Percentiles rank a stretch among this genome's conserved stretches.
phyloP scores from a whole-genome alignment of 2,329 filamentous ascomycete genomes.

The Stagonosporopsis rhizophila region DNA sequence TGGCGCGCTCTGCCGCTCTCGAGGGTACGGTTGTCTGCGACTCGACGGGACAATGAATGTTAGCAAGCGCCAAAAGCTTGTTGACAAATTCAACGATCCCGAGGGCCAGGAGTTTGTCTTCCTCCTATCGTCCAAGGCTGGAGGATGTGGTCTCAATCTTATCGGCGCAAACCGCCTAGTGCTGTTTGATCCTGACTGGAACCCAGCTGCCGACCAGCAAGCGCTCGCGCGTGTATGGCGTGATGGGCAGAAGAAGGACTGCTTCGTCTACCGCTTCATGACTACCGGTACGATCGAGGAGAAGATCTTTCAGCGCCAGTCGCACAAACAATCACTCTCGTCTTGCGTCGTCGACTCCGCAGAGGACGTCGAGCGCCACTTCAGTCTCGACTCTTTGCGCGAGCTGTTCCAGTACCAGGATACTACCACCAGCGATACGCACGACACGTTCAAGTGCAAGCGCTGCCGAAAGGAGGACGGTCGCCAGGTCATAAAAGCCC shows the following conservation, averaged over 20 bases:
- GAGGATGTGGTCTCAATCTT: conserved; percentile 93
- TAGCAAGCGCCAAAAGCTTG: conserved; percentile 94
- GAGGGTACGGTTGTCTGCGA: conserved; percentile 83
- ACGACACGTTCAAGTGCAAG: conserved; percentile 99
- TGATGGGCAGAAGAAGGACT: conserved; percentile 98
- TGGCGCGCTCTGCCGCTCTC: conserved; percentile 84
- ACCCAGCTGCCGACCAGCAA: conserved; percentile 96
- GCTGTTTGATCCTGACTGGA: conserved; percentile 94
- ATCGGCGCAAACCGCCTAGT: conserved; percentile 95
- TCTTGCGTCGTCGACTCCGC: conserved; percentile 96
- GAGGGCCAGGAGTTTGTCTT: conserved; percentile 91
- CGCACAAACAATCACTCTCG: conserved; percentile 95
- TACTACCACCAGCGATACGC: conserved; percentile 87
- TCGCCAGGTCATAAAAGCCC: conserved; percentile 85
- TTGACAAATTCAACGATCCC: conserved; percentile 97
- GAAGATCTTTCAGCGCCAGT: conserved; percentile 98
- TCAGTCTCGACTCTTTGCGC: conserved; percentile 86
- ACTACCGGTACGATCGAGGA: conserved; percentile 97
- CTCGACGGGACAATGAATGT: conserved; percentile 98
- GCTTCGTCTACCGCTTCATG: conserved; percentile 99
- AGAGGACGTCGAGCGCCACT: conserved; percentile 96
- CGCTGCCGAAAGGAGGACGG: conserved; percentile 84
- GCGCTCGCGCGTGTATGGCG: conserved; percentile 97
- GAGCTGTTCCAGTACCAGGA: conserved; percentile 94
- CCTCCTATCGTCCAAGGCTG: conserved; percentile 94